Evolutionary conservation across 2,329 filamentous ascomycete species (phyloP), one percentile per base, ranked within the genome.

Genomic region (Sphaerulina musiva): DNA sequence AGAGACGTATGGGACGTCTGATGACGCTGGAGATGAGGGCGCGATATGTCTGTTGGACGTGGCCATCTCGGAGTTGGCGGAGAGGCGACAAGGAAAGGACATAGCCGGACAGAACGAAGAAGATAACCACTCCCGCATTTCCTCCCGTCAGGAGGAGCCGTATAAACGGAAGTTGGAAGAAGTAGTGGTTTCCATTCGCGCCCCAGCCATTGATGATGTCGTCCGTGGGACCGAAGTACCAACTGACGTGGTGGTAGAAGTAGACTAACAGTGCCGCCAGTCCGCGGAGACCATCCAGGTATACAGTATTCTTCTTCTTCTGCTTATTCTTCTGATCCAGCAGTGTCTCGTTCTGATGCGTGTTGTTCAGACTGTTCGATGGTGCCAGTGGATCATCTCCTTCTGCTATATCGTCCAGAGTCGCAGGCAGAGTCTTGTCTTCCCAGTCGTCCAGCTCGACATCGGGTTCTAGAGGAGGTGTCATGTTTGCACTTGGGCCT

Each of bases 251-350:
- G 66, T 84, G 80, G 54, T 83, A 80, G 61, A 78, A 73, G 66
- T 84, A 86, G 12, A 86, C 83, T 17, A 85, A 64, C 26, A 86
- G 74, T 7, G 83, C 81, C 6, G 83, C 82, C 56, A 86, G 82
- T 2, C 84, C 83, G 58, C 84, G 74, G 6, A 86, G 70, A 9
- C 83, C 83, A 60, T 86, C 83, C 6, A 83, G 74, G 59, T 80
- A 82, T 9, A 38, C 39, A 2, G 51, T 53, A 5, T 46, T 51
- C 42, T 45, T 51, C 48, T 51, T 51, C 48, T 51, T 51, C 14
- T 17, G 14, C 14, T 17, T 17, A 17, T 17, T 17, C 14, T 17
- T 17, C 14, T 17, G 14, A 31, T 51, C 48, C 8, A 39, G 10
- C n/a, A 32, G 10, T 6, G 26, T 45, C 8, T 51, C 48, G 14